phyloP scores from a whole-genome alignment of 1,284 basidiomycete genomes.

The Schizophyllum amplum region DNA sequence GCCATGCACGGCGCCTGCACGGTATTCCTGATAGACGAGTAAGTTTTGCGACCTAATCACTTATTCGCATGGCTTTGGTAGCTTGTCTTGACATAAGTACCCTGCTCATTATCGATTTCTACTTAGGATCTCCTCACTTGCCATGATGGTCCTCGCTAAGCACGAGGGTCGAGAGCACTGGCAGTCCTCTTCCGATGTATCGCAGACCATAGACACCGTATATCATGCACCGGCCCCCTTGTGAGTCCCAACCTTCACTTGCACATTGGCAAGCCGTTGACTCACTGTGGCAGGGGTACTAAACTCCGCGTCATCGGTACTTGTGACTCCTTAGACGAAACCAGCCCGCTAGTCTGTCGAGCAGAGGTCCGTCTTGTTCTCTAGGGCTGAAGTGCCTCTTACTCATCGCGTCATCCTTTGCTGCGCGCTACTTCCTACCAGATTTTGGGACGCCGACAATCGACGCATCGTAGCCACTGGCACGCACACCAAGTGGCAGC shows the following conservation, averaged over 20 bases:
- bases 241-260: conserved; percentile 17
- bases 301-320: conserved; percentile 30
- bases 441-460: conserved; percentile 33
- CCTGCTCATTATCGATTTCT: neutral
- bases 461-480: conserved; percentile 33
- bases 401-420: neutral
- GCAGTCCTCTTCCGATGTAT: conserved; percentile 18
- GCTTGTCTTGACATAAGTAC: neutral
- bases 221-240: conserved; percentile 31
- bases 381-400: too few relatives aligned
- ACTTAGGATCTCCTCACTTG: conserved; percentile 7
- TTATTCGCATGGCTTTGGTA: neutral
- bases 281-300: conserved; percentile 23
- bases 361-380: conserved; percentile 18
- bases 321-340: conserved; percentile 25
- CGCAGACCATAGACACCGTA: conserved; percentile 29
- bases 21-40: conserved; percentile 17
- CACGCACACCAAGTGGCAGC: conserved; percentile 31
- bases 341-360: conserved; percentile 25
- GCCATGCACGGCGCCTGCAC: conserved; percentile 17
- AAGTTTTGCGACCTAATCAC: neutral
- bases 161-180: neutral
- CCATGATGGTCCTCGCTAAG: conserved; percentile 4
- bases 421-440: neutral
- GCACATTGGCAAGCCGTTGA: neutral